Evolutionary conservation across 306 rosid species (phyloP).

Genomic region (Vachellia collinsii): DNA sequence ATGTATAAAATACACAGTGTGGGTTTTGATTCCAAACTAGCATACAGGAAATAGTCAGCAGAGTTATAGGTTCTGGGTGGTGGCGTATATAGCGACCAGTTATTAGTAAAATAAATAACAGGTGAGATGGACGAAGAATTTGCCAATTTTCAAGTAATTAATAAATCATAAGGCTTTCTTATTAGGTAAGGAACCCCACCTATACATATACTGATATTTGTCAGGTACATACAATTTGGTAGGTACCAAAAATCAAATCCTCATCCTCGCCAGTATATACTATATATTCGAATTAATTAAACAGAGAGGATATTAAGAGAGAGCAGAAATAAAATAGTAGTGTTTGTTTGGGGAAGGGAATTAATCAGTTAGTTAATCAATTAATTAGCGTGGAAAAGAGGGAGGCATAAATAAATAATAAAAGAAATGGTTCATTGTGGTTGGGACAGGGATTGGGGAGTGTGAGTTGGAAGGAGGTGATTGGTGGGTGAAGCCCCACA

Average conservation of each 20-base stretch:
- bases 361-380: background rate
- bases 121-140: background rate
- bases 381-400: background rate
- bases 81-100: background rate
- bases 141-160: background rate
- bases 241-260: background rate
- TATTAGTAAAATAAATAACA: background rate
- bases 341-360: background rate
- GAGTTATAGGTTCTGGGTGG: background rate
- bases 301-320: background rate
- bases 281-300: background rate
- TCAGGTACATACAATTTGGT: background rate
- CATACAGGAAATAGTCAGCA: background rate
- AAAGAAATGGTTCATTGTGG: no score
- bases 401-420: background rate
- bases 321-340: background rate
- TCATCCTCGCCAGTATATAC: background rate
- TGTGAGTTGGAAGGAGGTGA: constrained; percentile 46
- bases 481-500: constrained; percentile 42
- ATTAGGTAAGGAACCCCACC: background rate
- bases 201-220: background rate
- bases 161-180: background rate
- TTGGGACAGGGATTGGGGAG: constrained; percentile 20
- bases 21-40: background rate
- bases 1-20: no score